Evolutionary conservation across 208 protist genomes (phyloP), one percentile per base, ranked within the genome.

Genomic region (Herpetomonas muscarum): DNA sequence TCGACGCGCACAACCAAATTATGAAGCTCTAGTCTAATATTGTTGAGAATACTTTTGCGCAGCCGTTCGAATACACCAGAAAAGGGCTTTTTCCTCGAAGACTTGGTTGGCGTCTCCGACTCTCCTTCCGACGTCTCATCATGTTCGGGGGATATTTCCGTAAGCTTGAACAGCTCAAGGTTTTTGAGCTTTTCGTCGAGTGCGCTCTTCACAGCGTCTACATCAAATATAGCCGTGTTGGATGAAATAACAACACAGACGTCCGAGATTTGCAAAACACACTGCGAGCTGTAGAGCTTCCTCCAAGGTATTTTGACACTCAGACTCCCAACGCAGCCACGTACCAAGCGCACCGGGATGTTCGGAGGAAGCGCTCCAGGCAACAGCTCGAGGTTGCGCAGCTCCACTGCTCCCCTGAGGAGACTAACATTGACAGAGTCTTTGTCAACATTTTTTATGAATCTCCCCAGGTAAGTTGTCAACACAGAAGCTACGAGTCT

Each of bases 351-450:
- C 28, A 87, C 24, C 46, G 55, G 51, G 10, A 72, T 42, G 39
- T 55, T 78, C 15, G 51, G 74, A 7, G 56, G 49, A 7, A 83
- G 52, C 2, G 78, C 21, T n/a, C 70, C 55, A 3, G 70, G 57
- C 13, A 58, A 64, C 19, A 88, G 52, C 54, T 87, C 80, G 17
- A 92, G 55, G 52, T 84, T 76, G 56, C 51, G 67, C 9, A 91
- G 70, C 41, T 91, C 77, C 47, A 91, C 61, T 9, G 64, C 79
- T 3, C 79, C 77, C 50, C 57, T 68, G 13, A 87, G 65, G 19
- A 87, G 48, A 55, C 73, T 91, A 28, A 85, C 56, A 55, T 75
- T 78, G 12, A 91, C 50, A 13, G 74, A 65, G 22, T 85, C 55
- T 34, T 61, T 72, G 55, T 83, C 70, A 26, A 87, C 44, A 13